Conservation (phyloP, 2,329 filamentous ascomycete genomes). For the Calonectria multiphialidica region DNA sequence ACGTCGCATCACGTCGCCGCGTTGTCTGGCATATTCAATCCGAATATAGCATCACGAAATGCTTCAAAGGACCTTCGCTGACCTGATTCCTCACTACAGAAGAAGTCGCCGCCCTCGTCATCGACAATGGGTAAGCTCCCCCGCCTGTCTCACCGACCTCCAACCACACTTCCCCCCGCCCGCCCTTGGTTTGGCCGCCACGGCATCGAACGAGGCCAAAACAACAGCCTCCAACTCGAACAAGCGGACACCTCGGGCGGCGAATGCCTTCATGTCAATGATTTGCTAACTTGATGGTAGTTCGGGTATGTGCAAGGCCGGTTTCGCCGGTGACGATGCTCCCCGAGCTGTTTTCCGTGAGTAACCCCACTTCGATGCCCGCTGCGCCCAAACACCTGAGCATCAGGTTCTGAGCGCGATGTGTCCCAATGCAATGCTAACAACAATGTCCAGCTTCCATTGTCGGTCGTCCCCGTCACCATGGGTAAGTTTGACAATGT, state of each 20-base stretch:
- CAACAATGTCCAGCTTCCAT: conserved; percentile 81
- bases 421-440: conserved; percentile 49
- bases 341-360: conserved; percentile 99
- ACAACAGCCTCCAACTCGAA: conserved; percentile 23
- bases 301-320: conserved; percentile 99
- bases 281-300: conserved; percentile 67
- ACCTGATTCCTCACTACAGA: conserved; percentile 72
- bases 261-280: not conserved
- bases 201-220: conserved; percentile 39
- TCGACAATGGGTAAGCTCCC: conserved; percentile 99
- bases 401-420: conserved; percentile 26
- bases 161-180: conserved; percentile 29
- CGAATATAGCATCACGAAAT: conserved; percentile 34
- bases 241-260: not conserved
- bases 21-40: conserved; percentile 40
- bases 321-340: conserved; percentile 99
- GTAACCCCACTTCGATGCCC: conserved; percentile 58
- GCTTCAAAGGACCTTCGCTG: conserved; percentile 50
- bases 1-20: conserved; percentile 51
- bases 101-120: conserved; percentile 99
- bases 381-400: conserved; percentile 35
- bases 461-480: conserved; percentile 98
- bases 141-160: conserved; percentile 53
- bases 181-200: conserved; percentile 34
- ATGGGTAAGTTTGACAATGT: conserved; percentile 82